A percentile compares a stretch with the other conserved stretches of the same genome.
phyloP scores from a whole-genome alignment of 2,329 filamentous ascomycete species.

The Colletotrichum eleusines region DNA sequence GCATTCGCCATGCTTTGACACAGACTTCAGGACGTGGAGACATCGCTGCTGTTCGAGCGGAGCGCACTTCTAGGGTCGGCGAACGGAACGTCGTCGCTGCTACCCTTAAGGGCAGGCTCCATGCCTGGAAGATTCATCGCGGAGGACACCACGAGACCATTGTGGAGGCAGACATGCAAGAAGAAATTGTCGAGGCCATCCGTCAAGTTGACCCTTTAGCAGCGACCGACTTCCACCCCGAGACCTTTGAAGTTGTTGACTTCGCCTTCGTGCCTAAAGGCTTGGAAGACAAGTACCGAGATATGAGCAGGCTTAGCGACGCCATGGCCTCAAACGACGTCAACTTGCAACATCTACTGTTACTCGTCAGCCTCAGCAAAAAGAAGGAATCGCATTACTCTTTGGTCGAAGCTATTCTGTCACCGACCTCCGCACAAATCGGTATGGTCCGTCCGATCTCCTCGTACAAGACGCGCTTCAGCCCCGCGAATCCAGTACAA shows the following conservation, averaged over 20 bases:
- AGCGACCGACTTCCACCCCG: conserved; percentile 61
- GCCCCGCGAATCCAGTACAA: conserved; percentile 55
- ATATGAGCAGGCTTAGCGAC: conserved; percentile 64
- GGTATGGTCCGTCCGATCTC: conserved; percentile 76
- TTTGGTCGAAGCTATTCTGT: conserved; percentile 78
- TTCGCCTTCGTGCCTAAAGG: conserved; percentile 76
- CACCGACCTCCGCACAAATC: conserved; percentile 65
- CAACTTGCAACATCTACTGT: conserved; percentile 68
- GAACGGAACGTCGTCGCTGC: conserved; percentile 87
- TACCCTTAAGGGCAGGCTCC: conserved; percentile 81
- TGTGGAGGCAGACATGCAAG: conserved; percentile 77
- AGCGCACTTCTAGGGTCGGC: conserved; percentile 77
- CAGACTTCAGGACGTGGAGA: conserved; percentile 79
- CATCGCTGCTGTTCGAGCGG: conserved; percentile 83
- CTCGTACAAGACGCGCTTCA: conserved; percentile 69
- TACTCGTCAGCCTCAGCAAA: conserved; percentile 69
- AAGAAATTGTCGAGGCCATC: conserved; percentile 72
- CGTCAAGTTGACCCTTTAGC: conserved; percentile 64
- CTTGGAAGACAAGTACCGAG: conserved; percentile 62
- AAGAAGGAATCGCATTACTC: conserved; percentile 73
- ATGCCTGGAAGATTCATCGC: conserved; percentile 90
- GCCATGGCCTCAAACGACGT: conserved; percentile 63
- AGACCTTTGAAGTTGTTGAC: conserved; percentile 81
- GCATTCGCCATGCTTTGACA: conserved; percentile 81
- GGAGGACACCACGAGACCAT: conserved; percentile 84